Conservation (phyloP, 2,329 filamentous ascomycete genomes). For the Pseudodiploospora longispora region DNA sequence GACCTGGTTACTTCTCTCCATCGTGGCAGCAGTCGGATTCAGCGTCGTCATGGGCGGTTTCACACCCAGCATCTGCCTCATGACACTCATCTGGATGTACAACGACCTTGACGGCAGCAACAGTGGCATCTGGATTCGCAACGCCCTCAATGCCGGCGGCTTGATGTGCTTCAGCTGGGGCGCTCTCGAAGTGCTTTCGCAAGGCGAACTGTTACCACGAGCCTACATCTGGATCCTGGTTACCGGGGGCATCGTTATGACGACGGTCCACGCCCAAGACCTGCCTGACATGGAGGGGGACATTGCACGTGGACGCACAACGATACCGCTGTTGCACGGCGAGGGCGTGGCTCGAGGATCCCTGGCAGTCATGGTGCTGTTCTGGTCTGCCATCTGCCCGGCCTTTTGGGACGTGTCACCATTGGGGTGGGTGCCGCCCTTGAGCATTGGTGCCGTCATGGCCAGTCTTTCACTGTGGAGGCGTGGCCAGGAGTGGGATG, state of each 20-base stretch:
- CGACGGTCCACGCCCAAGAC: slow-evolving; percentile 21
- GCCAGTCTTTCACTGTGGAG: slow-evolving; percentile 8
- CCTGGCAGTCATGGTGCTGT: slow-evolving; percentile 11
- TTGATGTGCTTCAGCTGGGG: slow-evolving; percentile 22
- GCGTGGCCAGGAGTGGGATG: slow-evolving; percentile 13
- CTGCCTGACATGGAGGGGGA: slow-evolving; percentile 20
- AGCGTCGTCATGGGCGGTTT: slow-evolving; percentile 11
- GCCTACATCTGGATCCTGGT: slow-evolving; percentile 15
- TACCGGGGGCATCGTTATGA: slow-evolving; percentile 15
- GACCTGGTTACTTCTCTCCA: slow-evolving; percentile 13
- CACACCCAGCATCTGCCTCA: slow-evolving; percentile 13
- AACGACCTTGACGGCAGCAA: slow-evolving; percentile 21
- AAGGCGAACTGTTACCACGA: slow-evolving; percentile 6
- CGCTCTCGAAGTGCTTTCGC: slow-evolving; percentile 12
- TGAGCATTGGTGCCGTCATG: slow-evolving; percentile 8
- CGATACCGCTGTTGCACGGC: slow-evolving; percentile 19
- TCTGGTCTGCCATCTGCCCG: slow-evolving; percentile 11
- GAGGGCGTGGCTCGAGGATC: slow-evolving; percentile 12
- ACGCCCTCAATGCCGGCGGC: slow-evolving; percentile 18
- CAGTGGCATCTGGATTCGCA: slow-evolving; percentile 15
- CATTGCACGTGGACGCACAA: slow-evolving; percentile 15
- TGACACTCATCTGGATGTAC: slow-evolving; percentile 21
- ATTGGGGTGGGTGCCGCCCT: slow-evolving; percentile 5
- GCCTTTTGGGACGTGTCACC: slow-evolving; percentile 6
- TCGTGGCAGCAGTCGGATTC: slow-evolving; percentile 12